A percentile compares a stretch with the other conserved stretches of the same genome.
Conservation (phyloP, 306 rosid species). For the Purshia tridentata region DNA sequence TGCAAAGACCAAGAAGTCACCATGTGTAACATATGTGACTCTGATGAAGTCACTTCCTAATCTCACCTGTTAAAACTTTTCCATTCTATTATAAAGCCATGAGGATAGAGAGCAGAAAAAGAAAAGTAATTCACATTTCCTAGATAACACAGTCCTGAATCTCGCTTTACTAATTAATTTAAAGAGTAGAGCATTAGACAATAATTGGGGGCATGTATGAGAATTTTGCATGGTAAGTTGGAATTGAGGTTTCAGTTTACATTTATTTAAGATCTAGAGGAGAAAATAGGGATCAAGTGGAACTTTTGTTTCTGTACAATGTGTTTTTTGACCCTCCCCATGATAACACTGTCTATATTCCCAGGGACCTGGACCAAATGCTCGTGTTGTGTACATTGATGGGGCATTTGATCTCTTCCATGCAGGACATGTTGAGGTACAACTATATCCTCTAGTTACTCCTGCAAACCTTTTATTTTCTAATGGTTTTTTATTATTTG, state of each 20-base stretch:
- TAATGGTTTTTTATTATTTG: neutral
- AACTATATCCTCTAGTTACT: neutral
- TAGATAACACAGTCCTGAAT: neutral
- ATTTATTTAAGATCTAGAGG: neutral
- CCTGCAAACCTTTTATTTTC: neutral
- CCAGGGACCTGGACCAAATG: slow-evolving; percentile 96
- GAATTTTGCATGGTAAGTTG: neutral
- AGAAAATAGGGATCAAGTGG: no score
- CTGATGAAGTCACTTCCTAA: neutral
- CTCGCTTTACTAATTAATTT: neutral
- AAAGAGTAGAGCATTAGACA: neutral
- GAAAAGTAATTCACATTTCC: neutral
- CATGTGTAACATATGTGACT: neutral
- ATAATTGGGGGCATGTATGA: neutral
- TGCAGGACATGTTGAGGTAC: slow-evolving; percentile 97
- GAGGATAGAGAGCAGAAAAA: neutral
- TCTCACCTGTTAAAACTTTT: neutral
- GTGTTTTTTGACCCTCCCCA: neutral
- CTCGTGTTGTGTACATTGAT: slow-evolving; percentile 88
- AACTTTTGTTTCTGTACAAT: neutral
- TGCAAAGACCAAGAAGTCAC: slow-evolving; percentile 7
- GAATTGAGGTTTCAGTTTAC: neutral
- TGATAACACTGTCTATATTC: slow-evolving; percentile 26
- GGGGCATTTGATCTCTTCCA: slow-evolving; percentile 99
- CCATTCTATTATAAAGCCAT: neutral